Percentiles rank a stretch among this genome's conserved stretches.
Evolutionary conservation across 192 early-diverging fungal species (phyloP).

Genomic region (Chytriomyces hyalinus): DNA sequence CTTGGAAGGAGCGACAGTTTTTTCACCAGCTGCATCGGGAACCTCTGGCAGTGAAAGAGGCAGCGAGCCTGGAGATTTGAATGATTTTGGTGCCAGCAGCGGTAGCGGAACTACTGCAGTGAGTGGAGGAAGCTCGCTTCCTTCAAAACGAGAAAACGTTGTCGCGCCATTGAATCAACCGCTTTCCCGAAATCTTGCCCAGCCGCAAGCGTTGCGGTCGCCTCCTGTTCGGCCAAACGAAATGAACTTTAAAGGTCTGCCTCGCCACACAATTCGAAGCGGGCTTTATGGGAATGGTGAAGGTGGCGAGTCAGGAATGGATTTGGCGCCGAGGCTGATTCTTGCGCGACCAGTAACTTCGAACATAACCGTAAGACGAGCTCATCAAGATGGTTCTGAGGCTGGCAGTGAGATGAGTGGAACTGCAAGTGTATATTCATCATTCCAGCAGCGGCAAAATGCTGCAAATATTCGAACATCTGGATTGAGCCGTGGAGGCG

Average conservation of each 20-base stretch:
- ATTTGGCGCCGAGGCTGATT: conserved; percentile 25
- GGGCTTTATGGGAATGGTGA: neutral
- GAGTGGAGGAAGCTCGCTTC: neutral
- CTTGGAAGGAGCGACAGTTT: neutral
- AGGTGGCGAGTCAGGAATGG: neutral
- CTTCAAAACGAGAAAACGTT: neutral
- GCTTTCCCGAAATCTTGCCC: neutral
- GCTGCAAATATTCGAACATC: neutral
- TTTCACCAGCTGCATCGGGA: conserved; percentile 11
- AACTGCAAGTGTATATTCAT: conserved; percentile 23
- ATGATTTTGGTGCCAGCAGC: conserved; percentile 4
- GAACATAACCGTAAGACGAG: conserved; percentile 3
- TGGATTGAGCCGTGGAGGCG: conserved; percentile 2
- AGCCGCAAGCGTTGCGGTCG: neutral
- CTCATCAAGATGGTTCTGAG: conserved; percentile 18
- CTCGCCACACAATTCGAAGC: conserved; percentile 1
- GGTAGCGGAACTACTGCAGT: no score
- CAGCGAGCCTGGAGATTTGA: conserved; percentile 6
- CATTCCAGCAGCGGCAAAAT: conserved; percentile 12
- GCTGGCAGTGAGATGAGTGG: conserved; percentile 14
- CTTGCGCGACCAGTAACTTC: conserved; percentile 30
- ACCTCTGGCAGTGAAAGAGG: neutral
- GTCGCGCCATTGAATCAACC: neutral
- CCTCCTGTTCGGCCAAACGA: neutral
- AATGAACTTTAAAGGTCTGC: neutral